These are phyloP conservation scores for Piromyces finnis DNA, from an alignment of 192 early-diverging fungal genomes.

Conservation along the genomic window DNA sequence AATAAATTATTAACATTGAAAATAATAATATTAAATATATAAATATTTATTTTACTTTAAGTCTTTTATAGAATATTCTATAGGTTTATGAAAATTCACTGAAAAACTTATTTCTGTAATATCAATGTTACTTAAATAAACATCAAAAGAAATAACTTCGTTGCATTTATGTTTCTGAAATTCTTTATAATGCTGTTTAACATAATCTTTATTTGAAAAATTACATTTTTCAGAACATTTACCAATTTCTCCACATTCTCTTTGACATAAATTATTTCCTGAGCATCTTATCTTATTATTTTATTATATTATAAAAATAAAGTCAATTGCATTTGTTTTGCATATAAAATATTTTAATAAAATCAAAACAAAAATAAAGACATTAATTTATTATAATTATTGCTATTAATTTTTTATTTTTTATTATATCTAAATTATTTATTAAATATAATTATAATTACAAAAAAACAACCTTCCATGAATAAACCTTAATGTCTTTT, in stretches of 20 bases:
- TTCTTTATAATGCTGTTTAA: not conserved
- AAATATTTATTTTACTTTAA: not conserved
- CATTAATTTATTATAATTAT: too few relatives aligned
- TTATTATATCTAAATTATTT: too few relatives aligned
- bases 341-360: too few relatives aligned
- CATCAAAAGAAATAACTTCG: not conserved
- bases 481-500: not conserved
- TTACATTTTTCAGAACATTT: not conserved
- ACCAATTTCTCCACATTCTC: not conserved
- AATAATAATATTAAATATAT: too few relatives aligned
- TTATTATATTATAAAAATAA: too few relatives aligned
- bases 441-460: too few relatives aligned
- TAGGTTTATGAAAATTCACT: not conserved
- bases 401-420: too few relatives aligned
- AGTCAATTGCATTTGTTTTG: too few relatives aligned
- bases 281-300: not conserved
- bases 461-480: too few relatives aligned
- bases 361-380: too few relatives aligned
- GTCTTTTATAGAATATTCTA: not conserved
- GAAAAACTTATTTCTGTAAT: not conserved
- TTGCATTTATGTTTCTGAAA: not conserved
- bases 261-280: not conserved
- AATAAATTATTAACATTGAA: too few relatives aligned
- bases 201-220: not conserved
- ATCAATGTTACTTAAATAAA: not conserved